Evolutionary conservation across 495 filamentous ascomycete genomes (phyloP).

Genomic region (Daldinia grandis): DNA sequence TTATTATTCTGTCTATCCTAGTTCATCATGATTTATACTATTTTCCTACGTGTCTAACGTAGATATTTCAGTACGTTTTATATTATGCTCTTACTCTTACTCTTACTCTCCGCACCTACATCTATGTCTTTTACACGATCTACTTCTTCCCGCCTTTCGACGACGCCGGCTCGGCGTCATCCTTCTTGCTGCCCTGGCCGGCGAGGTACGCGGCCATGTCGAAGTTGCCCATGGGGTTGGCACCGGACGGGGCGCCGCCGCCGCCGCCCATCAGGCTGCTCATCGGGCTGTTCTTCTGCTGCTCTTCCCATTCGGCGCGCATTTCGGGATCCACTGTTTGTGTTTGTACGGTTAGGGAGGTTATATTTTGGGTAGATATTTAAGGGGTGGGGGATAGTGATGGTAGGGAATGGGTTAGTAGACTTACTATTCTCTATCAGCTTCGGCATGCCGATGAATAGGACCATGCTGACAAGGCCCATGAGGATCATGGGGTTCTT

Average conservation of each 20-base stretch:
- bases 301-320: conserved; percentile 88
- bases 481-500: conserved; percentile 96
- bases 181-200: conserved; percentile 46
- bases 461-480: conserved; percentile 76
- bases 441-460: conserved; percentile 92
- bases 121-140: conserved; percentile 5
- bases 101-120: background rate
- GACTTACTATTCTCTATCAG: conserved; percentile 92
- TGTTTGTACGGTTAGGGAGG: background rate
- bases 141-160: conserved; percentile 48
- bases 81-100: background rate
- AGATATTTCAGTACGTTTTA: background rate
- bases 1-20: background rate
- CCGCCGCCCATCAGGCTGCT: conserved; percentile 58
- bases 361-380: no score
- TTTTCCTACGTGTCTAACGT: background rate
- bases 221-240: conserved; percentile 72
- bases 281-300: conserved; percentile 78
- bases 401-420: conserved; percentile 4
- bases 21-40: background rate
- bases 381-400: conserved; percentile 6
- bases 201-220: conserved; percentile 90
- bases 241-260: conserved; percentile 50
- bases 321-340: conserved; percentile 90
- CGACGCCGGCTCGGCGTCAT: conserved; percentile 44